Conservation (phyloP, 768 basidiomycete species). For the Holtermannia corniformis region DNA sequence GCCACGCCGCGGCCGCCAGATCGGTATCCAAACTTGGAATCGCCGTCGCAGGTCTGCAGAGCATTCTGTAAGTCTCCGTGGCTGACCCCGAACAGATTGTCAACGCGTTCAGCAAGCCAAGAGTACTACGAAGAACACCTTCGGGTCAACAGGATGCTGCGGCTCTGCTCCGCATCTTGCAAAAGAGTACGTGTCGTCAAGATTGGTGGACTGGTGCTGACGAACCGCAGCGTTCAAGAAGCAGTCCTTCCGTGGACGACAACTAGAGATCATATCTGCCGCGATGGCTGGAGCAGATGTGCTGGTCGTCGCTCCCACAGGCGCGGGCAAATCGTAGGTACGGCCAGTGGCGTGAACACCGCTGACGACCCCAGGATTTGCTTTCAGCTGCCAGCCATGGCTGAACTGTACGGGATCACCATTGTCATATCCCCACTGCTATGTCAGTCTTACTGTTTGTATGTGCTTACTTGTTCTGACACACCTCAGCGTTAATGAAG, state of each 20-base stretch:
- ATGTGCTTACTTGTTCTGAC: background rate
- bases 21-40: conserved; percentile 12
- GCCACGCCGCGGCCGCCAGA: conserved; percentile 5
- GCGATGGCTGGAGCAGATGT: conserved; percentile 35
- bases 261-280: conserved; percentile 32
- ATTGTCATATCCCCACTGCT: conserved; percentile 39
- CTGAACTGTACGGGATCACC: conserved; percentile 35
- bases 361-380: conserved; percentile 21
- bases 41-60: conserved; percentile 6
- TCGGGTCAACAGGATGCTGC: conserved; percentile 31
- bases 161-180: conserved; percentile 19
- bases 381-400: conserved; percentile 39
- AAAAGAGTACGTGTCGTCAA: conserved; percentile 20
- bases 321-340: conserved; percentile 38
- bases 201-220: background rate
- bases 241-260: conserved; percentile 27
- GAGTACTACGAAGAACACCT: conserved; percentile 20
- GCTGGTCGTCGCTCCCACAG: conserved; percentile 39
- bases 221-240: conserved; percentile 29
- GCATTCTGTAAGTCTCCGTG: background rate
- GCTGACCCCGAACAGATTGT: background rate
- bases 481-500: conserved; percentile 33
- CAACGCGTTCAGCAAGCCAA: conserved; percentile 4
- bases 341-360: background rate
- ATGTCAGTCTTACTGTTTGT: conserved; percentile 20